phyloP scores from a whole-genome alignment of 2,329 filamentous ascomycete genomes.

The Talaromyces amestolkiae region DNA sequence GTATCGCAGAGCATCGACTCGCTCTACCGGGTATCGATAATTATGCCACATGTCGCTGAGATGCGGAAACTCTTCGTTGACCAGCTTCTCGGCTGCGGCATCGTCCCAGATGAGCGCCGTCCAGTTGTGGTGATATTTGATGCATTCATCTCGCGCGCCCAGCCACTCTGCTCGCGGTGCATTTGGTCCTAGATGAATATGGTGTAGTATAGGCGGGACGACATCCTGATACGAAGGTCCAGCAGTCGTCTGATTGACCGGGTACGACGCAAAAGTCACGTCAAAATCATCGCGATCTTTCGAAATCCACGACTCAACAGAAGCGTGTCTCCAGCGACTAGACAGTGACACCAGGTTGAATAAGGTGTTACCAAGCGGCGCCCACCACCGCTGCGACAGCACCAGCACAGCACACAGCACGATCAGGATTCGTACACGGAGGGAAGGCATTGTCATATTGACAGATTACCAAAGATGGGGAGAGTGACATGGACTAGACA shows the following conservation, averaged over 20 bases:
- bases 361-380: constrained; percentile 6
- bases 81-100: constrained; percentile 18
- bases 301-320: constrained; percentile 10
- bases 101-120: constrained; percentile 23
- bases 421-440: constrained; percentile 1
- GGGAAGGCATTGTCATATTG: constrained; percentile 6
- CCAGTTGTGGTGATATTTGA: constrained; percentile 23
- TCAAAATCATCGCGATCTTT: constrained; percentile 18
- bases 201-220: constrained; percentile 20
- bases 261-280: constrained; percentile 17
- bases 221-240: constrained; percentile 13
- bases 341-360: constrained; percentile 16
- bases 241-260: constrained; percentile 14
- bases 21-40: constrained; percentile 24
- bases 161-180: constrained; percentile 23
- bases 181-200: constrained; percentile 21
- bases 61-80: constrained; percentile 22
- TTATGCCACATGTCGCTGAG: constrained; percentile 22
- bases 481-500: neutral
- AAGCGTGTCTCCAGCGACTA: constrained; percentile 13
- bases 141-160: constrained; percentile 21
- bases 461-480: neutral
- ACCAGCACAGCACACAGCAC: constrained; percentile 7
- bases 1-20: constrained; percentile 27
- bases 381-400: constrained; percentile 13